These are phyloP conservation scores for Sphagnum contortum DNA, from an alignment of 225 moss, liverwort and hornwort species.

Conservation along the genomic window DNA sequence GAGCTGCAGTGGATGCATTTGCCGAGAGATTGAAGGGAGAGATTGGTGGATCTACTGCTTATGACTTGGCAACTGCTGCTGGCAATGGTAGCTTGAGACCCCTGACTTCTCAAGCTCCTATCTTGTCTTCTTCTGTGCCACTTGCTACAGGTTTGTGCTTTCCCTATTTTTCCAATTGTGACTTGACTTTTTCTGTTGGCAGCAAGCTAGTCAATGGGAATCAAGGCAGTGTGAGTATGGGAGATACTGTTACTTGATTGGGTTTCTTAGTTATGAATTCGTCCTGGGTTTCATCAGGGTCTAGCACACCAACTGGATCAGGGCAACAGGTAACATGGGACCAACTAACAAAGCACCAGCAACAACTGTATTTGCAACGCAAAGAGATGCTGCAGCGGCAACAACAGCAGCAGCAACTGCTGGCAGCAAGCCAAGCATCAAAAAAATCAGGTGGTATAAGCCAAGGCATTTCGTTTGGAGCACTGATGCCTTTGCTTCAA, in stretches of 20 bases:
- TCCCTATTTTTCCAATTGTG: slow-evolving; percentile 4
- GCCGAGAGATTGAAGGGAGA: slow-evolving; percentile 80
- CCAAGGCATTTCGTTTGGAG: slow-evolving; percentile 93
- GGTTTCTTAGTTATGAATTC: not conserved
- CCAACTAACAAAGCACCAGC: slow-evolving; percentile 39
- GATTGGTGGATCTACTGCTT: slow-evolving; percentile 52
- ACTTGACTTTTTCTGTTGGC: not conserved
- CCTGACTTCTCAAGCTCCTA: slow-evolving; percentile 26
- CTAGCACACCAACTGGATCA: not conserved
- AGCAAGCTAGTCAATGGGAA: not conserved
- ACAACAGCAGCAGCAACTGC: slow-evolving; percentile 22
- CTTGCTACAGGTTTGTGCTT: slow-evolving; percentile 43
- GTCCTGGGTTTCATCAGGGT: not conserved
- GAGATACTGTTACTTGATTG: not conserved
- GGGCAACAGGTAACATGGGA: slow-evolving; percentile 17
- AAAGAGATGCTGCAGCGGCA: slow-evolving; percentile 18
- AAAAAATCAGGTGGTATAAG: slow-evolving; percentile 39
- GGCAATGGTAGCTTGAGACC: slow-evolving; percentile 65
- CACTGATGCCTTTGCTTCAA: slow-evolving; percentile 93
- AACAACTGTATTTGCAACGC: slow-evolving; percentile 28
- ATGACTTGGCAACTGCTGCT: slow-evolving; percentile 63
- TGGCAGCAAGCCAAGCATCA: slow-evolving; percentile 24
- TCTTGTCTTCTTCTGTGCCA: slow-evolving; percentile 32
- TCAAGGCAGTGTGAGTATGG: slow-evolving; percentile 3
- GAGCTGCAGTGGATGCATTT: slow-evolving; percentile 61